Base-by-base conservation (phyloP, 75 land plant species). In the Pinus albicaulis region DNA sequence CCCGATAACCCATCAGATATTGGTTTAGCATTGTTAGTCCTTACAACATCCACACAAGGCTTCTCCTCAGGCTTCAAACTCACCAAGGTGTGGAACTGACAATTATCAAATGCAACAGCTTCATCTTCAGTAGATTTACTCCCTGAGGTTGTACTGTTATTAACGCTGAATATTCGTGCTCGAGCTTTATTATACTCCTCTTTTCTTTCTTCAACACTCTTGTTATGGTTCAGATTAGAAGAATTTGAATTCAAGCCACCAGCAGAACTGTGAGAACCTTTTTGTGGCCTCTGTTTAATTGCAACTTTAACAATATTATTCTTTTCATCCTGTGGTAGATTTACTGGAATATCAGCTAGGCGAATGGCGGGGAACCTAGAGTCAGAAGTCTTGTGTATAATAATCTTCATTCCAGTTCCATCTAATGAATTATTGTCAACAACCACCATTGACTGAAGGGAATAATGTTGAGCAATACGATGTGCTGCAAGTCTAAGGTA, bases 161-260 rank as follows among this genome's bases (percentile, higher is more conserved):
- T 78, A 53, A 59, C 71, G 59, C 75, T 88, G 73, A 96, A 96
- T 52, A 96, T 96, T 55, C 99, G 77, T 3, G 91, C 94, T 23
- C 99, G 92, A 6, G 98, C 99, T 73, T 84, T 83, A 61, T 91
- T 94, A 79, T 96, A 96, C 82, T 96, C 99, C 84, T 94, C 99
- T 75, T 92, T 92, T 56, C 99, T 88, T 84, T 96, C 99, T 73
- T 96, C 99, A 7, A 96, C 92, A 75, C 89, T 96, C 82, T 94
- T 96, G 20, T 86, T 64, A 56, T 77, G 68, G 59, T 89, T 89
- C 13, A 77, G 7, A 41, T 78, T 89, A 52, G 75, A 76, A 22
- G 86, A 84, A 72, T 84, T 69, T 16, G 77, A 25, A 73, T 57
- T 77, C 23, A 72, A 28, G 63, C 23, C 59, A 24, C 36, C 70